Evolutionary conservation across 371 early-diverging fungal species (phyloP).

Genomic region (Circinella umbellata): DNA sequence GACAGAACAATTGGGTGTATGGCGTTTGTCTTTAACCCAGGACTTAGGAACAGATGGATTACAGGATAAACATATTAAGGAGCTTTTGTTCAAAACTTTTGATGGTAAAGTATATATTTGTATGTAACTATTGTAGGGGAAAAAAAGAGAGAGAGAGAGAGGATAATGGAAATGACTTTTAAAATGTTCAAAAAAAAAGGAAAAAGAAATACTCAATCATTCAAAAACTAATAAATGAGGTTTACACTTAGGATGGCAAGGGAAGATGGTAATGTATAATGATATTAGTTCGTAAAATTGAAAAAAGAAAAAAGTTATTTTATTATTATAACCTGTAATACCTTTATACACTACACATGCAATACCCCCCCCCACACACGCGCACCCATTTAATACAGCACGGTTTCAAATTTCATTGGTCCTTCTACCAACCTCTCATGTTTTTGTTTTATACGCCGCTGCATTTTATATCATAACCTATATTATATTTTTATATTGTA

Average conservation of each 20-base stretch:
- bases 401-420: too few relatives aligned
- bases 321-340: too few relatives aligned
- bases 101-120: constrained; percentile 20
- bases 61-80: constrained; percentile 37
- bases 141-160: background rate
- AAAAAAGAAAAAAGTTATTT: too few relatives aligned
- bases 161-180: background rate
- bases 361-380: too few relatives aligned
- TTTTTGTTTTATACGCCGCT: too few relatives aligned
- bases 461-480: too few relatives aligned
- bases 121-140: background rate
- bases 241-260: constrained; percentile 30
- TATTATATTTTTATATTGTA: too few relatives aligned
- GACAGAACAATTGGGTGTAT: constrained; percentile 30
- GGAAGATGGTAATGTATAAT: constrained; percentile 36
- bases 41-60: constrained; percentile 37
- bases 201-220: background rate
- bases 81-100: constrained; percentile 34
- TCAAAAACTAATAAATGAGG: background rate
- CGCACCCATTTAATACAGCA: too few relatives aligned
- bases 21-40: constrained; percentile 29
- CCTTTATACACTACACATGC: too few relatives aligned
- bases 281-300: background rate
- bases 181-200: background rate
- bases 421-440: too few relatives aligned